These are phyloP conservation scores for Tetrapisispora arboricola DNA, from an alignment of 805 yeast species.

Conservation along the genomic window DNA sequence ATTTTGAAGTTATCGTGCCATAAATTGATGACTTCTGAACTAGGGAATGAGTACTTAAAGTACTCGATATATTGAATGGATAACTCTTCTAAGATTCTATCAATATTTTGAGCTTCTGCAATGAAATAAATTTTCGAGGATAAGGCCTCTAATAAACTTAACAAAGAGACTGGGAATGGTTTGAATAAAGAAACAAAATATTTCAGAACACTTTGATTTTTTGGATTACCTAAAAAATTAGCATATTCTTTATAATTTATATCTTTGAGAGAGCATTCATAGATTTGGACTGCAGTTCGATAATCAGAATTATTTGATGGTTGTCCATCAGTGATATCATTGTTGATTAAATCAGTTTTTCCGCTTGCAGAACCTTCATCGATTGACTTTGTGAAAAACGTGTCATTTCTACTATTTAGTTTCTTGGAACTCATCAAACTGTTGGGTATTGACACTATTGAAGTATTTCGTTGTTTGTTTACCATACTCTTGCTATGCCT, in stretches of 20 bases:
- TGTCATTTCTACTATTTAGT: neutral
- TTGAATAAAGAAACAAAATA: slow-evolving; percentile 32
- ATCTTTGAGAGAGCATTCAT: slow-evolving; percentile 23
- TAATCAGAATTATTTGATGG: neutral
- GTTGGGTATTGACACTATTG: neutral
- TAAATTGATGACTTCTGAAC: slow-evolving; percentile 14
- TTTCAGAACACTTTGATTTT: slow-evolving; percentile 22
- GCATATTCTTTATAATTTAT: slow-evolving; percentile 35
- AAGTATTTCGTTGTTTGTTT: neutral
- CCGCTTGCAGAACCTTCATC: neutral
- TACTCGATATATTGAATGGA: slow-evolving; percentile 42
- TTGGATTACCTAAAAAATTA: slow-evolving; percentile 30
- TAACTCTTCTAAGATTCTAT: slow-evolving; percentile 58
- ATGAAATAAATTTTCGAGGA: slow-evolving; percentile 61
- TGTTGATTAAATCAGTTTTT: neutral
- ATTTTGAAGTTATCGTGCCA: slow-evolving; percentile 42
- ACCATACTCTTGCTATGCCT: neutral
- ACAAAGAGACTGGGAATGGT: slow-evolving; percentile 41
- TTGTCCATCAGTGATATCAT: neutral
- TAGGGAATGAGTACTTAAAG: neutral
- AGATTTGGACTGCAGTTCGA: slow-evolving; percentile 27
- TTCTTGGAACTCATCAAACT: neutral
- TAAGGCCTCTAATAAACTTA: slow-evolving; percentile 46
- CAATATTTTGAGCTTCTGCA: slow-evolving; percentile 78
- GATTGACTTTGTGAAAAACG: neutral